Percentiles rank a stretch among this genome's conserved stretches.
These are phyloP conservation scores for Arabidopsis lyrata DNA, from an alignment of 441 rosid species.

Conservation along the genomic window DNA sequence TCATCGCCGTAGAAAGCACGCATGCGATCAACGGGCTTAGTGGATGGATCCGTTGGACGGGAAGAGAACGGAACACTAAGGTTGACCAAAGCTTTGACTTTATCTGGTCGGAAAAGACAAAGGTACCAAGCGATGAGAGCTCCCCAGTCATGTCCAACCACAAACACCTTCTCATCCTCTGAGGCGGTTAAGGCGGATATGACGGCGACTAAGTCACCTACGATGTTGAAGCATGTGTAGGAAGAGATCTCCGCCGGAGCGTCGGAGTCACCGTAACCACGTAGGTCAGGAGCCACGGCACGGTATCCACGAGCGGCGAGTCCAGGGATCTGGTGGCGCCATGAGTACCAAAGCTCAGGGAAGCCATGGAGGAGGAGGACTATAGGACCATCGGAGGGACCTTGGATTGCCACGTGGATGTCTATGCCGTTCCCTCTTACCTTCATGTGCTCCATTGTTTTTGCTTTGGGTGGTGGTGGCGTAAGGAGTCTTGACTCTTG, in stretches of 20 bases:
- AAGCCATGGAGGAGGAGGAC: constrained; percentile 60
- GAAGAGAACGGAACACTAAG: constrained; percentile 45
- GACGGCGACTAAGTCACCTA: constrained; percentile 52
- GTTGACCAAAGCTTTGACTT: constrained; percentile 49
- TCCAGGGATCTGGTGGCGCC: constrained; percentile 60
- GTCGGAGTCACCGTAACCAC: constrained; percentile 61
- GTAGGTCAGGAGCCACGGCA: constrained; percentile 59
- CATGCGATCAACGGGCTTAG: constrained; percentile 41
- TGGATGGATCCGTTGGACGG: constrained; percentile 22
- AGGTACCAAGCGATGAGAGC: constrained; percentile 56
- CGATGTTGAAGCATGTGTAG: constrained; percentile 49
- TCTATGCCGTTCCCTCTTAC: constrained; percentile 44
- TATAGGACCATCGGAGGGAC: constrained; percentile 42
- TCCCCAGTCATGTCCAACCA: constrained; percentile 68
- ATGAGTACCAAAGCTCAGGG: constrained; percentile 64
- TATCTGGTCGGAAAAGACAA: constrained; percentile 49
- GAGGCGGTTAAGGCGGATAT: constrained; percentile 40
- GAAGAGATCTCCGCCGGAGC: constrained; percentile 40
- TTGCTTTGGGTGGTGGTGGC: not conserved
- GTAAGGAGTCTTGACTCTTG: not conserved
- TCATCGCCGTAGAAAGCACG: constrained; percentile 53
- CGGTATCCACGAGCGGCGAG: constrained; percentile 60
- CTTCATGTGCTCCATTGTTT: constrained; percentile 39
- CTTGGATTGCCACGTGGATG: constrained; percentile 48
- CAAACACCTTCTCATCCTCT: constrained; percentile 50